phyloP scores from a whole-genome alignment of 2,329 filamentous ascomycete species.

The Metarhizium sp. region DNA sequence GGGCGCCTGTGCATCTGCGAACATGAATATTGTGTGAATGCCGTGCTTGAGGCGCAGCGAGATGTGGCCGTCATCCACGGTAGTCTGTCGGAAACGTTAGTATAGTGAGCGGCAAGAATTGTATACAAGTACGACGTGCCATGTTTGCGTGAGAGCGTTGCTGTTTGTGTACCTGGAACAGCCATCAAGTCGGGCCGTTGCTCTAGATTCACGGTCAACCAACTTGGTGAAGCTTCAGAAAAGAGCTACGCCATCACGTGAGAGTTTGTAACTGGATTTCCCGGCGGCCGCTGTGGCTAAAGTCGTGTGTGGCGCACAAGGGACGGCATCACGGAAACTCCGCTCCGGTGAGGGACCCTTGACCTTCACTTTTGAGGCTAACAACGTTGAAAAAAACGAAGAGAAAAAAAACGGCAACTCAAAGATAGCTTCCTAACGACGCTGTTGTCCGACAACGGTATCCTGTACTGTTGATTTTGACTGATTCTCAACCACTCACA shows the following conservation, averaged over 20 bases:
- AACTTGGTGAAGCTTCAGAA: background rate
- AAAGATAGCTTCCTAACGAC: background rate
- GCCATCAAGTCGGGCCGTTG: background rate
- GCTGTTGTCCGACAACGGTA: background rate
- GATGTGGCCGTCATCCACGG: conserved; percentile 38
- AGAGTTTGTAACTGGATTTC: too few relatives aligned
- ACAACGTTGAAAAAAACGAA: background rate
- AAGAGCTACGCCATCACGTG: too few relatives aligned
- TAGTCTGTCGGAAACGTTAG: background rate
- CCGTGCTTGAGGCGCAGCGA: conserved; percentile 67
- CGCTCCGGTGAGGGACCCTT: background rate
- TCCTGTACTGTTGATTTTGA: background rate
- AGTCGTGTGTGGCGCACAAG: background rate
- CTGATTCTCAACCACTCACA: background rate
- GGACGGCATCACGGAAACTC: background rate
- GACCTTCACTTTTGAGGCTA: background rate
- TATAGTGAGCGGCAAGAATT: too few relatives aligned
- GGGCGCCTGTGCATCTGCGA: conserved; percentile 47
- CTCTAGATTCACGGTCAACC: background rate
- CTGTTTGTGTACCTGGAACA: background rate
- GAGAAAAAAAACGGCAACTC: background rate
- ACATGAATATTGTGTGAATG: conserved; percentile 60
- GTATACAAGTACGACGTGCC: background rate
- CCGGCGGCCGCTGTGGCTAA: too few relatives aligned
- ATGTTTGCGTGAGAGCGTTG: background rate